Conservation (phyloP, 2,329 filamentous ascomycete genomes). For the Tricladium varicosporioides region DNA sequence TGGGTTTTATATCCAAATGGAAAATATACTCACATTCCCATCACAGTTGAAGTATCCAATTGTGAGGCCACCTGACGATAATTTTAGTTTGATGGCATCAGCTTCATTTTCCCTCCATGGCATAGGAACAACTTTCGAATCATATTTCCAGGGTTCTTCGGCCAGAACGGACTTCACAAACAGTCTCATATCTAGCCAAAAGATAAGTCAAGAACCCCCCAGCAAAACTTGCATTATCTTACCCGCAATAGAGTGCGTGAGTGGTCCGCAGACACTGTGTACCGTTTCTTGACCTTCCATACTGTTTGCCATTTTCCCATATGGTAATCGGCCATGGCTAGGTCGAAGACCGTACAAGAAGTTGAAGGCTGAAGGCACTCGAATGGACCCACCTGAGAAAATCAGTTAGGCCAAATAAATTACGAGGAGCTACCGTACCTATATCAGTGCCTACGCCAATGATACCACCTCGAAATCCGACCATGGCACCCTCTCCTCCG, state of each 20-base stretch:
- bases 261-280: constrained; percentile 34
- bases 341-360: constrained; percentile 38
- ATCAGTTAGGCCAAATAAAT: neutral
- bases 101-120: constrained; percentile 35
- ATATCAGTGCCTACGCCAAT: constrained; percentile 32
- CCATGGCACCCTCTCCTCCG: constrained; percentile 30
- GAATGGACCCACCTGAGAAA: constrained; percentile 32
- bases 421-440: constrained; percentile 4
- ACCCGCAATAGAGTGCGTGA: constrained; percentile 40
- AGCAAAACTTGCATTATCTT: too few species aligned
- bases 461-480: constrained; percentile 27
- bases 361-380: constrained; percentile 36
- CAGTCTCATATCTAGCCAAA: constrained; percentile 31
- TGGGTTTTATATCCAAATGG: neutral
- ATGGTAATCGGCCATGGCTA: constrained; percentile 27
- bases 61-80: constrained; percentile 36
- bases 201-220: constrained; percentile 17
- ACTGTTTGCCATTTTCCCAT: constrained; percentile 35
- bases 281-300: constrained; percentile 44
- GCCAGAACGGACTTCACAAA: constrained; percentile 36
- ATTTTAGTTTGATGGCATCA: constrained; percentile 34
- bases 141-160: constrained; percentile 36
- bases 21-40: constrained; percentile 27
- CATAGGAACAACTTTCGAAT: constrained; percentile 39
- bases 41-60: constrained; percentile 38